Evolutionary conservation across 306 rosid genomes (phyloP).

Genomic region (Medicago arabica): DNA sequence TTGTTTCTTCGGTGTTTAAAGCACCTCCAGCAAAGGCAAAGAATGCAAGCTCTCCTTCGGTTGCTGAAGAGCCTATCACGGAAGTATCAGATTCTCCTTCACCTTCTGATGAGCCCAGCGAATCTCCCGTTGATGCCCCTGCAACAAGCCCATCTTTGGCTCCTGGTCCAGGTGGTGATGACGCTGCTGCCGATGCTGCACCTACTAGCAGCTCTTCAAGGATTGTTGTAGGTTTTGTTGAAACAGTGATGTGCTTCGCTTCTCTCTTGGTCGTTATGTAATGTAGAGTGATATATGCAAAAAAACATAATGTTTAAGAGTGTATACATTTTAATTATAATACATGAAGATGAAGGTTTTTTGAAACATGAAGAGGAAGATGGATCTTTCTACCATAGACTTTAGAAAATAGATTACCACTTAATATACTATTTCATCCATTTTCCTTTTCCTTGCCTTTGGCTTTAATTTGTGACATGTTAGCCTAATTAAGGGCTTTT

Average conservation of each 20-base stretch:
- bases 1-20: not conserved
- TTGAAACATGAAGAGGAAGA: too few species aligned
- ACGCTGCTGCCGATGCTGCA: slow-evolving; percentile 34
- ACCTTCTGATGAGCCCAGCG: not conserved
- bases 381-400: too few species aligned
- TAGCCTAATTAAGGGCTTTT: too few species aligned
- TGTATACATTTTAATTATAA: not conserved
- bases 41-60: not conserved
- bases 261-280: slow-evolving; percentile 40
- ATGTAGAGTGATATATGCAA: slow-evolving; percentile 15
- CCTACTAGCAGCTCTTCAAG: slow-evolving; percentile 18
- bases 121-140: not conserved
- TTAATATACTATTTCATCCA: too few species aligned
- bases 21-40: not conserved
- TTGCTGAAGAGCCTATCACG: not conserved
- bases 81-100: slow-evolving; percentile 2
- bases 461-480: too few species aligned
- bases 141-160: not conserved
- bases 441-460: too few species aligned
- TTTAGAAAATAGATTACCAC: too few species aligned
- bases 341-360: not conserved
- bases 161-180: slow-evolving; percentile 38
- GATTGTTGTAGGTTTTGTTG: slow-evolving; percentile 36
- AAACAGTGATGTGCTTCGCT: slow-evolving; percentile 45
- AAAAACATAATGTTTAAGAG: not conserved